These are phyloP conservation scores for Lentinus brumalis DNA, from an alignment of 768 basidiomycete species.

Conservation along the genomic window DNA sequence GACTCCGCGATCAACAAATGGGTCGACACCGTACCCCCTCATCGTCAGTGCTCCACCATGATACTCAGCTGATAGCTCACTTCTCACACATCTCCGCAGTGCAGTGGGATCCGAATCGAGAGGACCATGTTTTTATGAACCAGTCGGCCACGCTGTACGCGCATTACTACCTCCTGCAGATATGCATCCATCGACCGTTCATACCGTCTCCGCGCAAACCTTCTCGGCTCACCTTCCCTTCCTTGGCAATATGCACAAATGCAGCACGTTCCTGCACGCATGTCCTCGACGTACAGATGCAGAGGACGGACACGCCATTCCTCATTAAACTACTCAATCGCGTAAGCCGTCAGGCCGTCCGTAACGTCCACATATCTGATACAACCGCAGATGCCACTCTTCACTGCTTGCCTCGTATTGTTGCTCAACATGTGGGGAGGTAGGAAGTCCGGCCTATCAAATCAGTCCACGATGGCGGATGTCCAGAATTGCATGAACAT, in stretches of 20 bases:
- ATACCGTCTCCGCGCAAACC: constrained; percentile 65
- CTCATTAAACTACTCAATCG: neutral
- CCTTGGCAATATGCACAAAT: constrained; percentile 82
- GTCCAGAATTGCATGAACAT: constrained; percentile 42
- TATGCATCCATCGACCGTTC: constrained; percentile 78
- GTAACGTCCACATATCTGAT: neutral
- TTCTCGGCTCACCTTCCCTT: constrained; percentile 50
- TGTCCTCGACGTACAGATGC: constrained; percentile 57
- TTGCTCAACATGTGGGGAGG: constrained; percentile 54
- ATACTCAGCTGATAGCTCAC: too few species aligned
- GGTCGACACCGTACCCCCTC: constrained; percentile 60
- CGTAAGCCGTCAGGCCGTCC: neutral
- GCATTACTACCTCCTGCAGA: constrained; percentile 52
- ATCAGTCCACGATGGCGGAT: constrained; percentile 40
- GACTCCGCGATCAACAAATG: constrained; percentile 65
- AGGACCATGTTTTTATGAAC: constrained; percentile 27
- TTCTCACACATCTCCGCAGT: constrained; percentile 11
- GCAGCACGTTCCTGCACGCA: constrained; percentile 77
- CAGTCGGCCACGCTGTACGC: constrained; percentile 43
- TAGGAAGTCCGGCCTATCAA: constrained; percentile 36
- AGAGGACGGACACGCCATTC: constrained; percentile 3
- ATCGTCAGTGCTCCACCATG: constrained; percentile 38
- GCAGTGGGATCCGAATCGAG: constrained; percentile 30
- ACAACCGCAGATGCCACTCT: constrained; percentile 30
- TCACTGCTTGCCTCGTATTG: constrained; percentile 48